Evolutionary conservation across 768 basidiomycete species (phyloP).

Genomic region (Suillus bovinus): DNA sequence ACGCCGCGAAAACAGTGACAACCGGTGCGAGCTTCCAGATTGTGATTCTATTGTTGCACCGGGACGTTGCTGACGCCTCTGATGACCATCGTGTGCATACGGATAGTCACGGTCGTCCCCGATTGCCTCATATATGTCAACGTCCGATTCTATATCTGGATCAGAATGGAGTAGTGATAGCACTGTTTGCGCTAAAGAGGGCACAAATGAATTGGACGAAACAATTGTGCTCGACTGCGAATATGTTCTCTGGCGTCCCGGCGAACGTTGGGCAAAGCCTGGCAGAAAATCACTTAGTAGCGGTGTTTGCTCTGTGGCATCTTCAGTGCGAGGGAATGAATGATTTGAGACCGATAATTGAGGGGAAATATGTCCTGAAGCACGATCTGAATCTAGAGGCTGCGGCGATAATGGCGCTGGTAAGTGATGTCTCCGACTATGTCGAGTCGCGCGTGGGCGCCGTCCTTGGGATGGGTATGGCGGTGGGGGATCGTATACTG

Average conservation of each 20-base stretch:
- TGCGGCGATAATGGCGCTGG: constrained; percentile 31
- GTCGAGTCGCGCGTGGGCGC: constrained; percentile 37
- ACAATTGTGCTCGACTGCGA: constrained; percentile 56
- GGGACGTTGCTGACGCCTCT: constrained; percentile 6
- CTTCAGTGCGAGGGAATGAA: constrained; percentile 25
- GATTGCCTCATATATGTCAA: constrained; percentile 31
- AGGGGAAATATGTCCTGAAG: constrained; percentile 32
- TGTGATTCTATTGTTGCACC: constrained; percentile 3
- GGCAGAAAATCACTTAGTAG: constrained; percentile 37
- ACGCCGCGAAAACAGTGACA: constrained; percentile 28
- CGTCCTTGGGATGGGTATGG: constrained; percentile 62
- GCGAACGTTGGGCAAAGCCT: constrained; percentile 24
- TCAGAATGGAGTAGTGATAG: constrained; percentile 66
- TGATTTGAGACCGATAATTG: constrained; percentile 24
- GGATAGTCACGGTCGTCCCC: constrained; percentile 24
- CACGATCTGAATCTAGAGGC: constrained; percentile 37
- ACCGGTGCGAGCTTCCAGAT: constrained; percentile 2
- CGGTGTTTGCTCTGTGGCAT: constrained; percentile 50
- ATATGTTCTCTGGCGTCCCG: constrained; percentile 48
- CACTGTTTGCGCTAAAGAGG: constrained; percentile 69
- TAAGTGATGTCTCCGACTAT: constrained; percentile 30
- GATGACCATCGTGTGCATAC: constrained; percentile 15
- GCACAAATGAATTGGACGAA: constrained; percentile 51
- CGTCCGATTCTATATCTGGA: constrained; percentile 42
- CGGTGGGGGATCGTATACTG: constrained; percentile 60